phyloP scores from a whole-genome alignment of 1,139 yeast species.

The Hansenula sp. region DNA sequence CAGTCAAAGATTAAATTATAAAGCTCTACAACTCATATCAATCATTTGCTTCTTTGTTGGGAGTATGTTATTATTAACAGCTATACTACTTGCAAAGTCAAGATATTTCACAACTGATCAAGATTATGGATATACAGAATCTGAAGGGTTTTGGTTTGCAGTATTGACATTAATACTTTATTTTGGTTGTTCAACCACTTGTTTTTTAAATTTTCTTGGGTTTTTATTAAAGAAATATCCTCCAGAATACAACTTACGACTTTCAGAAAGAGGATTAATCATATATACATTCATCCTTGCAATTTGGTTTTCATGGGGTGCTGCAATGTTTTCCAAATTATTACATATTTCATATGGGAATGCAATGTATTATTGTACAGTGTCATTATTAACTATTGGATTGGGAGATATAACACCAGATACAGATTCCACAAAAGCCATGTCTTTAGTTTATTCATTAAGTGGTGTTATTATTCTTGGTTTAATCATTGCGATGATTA shows the following conservation, averaged over 20 bases:
- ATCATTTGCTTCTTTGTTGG: constrained; percentile 63
- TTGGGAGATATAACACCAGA: constrained; percentile 67
- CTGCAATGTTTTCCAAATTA: constrained; percentile 46
- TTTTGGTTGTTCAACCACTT: constrained; percentile 45
- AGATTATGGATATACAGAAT: constrained; percentile 16
- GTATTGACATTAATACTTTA: constrained; percentile 60
- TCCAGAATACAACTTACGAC: constrained; percentile 60
- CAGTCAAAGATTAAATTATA: constrained; percentile 50
- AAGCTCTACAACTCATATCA: constrained; percentile 54
- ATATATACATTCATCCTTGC: constrained; percentile 60
- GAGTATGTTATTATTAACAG: constrained; percentile 43
- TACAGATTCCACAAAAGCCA: constrained; percentile 47
- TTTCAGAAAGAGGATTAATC: constrained; percentile 69
- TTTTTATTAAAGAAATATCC: constrained; percentile 56
- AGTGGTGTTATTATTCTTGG: constrained; percentile 72
- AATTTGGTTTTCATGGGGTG: constrained; percentile 68
- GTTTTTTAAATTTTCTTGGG: constrained; percentile 59
- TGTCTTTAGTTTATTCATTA: constrained; percentile 58
- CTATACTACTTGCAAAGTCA: constrained; percentile 46
- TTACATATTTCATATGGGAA: constrained; percentile 49
- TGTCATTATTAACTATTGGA: constrained; percentile 74
- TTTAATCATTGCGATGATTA: constrained; percentile 62
- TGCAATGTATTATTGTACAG: constrained; percentile 65
- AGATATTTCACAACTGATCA: constrained; percentile 19
- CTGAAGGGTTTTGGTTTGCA: constrained; percentile 80